Conservation (phyloP, 495 filamentous ascomycete species). For the Penicillium cataractarum region DNA sequence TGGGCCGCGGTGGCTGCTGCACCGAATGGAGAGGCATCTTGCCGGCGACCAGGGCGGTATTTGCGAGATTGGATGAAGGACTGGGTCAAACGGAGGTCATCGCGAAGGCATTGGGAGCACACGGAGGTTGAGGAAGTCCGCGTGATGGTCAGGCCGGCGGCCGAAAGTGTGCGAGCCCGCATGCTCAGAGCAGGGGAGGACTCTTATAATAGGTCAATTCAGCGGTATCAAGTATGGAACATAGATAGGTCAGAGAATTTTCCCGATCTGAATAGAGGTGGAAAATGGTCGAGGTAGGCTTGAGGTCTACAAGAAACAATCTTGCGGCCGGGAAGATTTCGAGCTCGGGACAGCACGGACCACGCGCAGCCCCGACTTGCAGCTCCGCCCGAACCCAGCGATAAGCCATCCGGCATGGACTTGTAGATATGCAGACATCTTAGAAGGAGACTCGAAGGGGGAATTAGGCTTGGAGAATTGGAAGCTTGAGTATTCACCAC, state of each 20-base stretch:
- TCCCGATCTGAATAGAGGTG: neutral
- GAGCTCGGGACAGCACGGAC: conserved; percentile 39
- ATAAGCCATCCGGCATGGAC: too few relatives aligned
- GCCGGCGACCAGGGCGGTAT: conserved; percentile 48
- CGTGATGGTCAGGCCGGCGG: conserved; percentile 45
- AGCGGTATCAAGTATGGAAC: conserved; percentile 8
- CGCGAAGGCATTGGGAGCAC: conserved; percentile 50
- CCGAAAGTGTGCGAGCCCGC: conserved; percentile 47
- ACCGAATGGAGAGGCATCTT: conserved; percentile 57
- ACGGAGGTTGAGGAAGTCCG: conserved; percentile 40
- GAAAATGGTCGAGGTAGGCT: conserved; percentile 7
- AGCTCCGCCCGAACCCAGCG: neutral
- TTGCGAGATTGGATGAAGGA: conserved; percentile 40
- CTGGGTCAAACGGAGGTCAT: conserved; percentile 39
- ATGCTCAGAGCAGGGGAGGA: conserved; percentile 33
- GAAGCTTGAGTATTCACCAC: too few relatives aligned
- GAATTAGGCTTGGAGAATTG: too few relatives aligned
- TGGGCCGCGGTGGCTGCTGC: conserved; percentile 79
- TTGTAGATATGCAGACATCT: too few relatives aligned
- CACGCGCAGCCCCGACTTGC: conserved; percentile 14
- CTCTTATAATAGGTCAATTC: conserved; percentile 5
- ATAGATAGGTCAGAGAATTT: conserved; percentile 13
- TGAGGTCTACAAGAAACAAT: conserved; percentile 20
- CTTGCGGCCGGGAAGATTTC: conserved; percentile 35
- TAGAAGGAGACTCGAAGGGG: too few relatives aligned